These are phyloP conservation scores for Yamagishiella unicocca DNA, from an alignment of 139 green algal species.

Conservation along the genomic window DNA sequence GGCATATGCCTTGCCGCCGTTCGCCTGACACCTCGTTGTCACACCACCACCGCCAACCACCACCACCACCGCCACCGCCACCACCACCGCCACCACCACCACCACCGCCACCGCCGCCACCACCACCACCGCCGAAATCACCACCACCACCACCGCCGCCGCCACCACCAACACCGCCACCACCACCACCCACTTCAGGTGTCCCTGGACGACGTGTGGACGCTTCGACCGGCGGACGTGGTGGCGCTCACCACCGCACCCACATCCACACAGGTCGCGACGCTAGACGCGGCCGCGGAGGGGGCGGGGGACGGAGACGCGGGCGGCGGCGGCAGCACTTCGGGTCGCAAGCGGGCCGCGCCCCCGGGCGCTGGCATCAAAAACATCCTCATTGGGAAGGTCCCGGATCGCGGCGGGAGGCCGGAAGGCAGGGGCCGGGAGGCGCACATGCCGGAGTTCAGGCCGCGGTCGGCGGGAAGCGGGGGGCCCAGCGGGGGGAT, in stretches of 20 bases:
- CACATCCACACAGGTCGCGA: conserved; percentile 26
- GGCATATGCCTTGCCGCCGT: too few relatives aligned
- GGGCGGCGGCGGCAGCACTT: neutral
- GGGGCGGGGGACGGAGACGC: neutral
- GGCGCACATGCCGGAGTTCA: conserved; percentile 46
- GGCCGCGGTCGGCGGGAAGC: conserved; percentile 12
- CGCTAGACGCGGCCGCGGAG: neutral
- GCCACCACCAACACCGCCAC: too few relatives aligned
- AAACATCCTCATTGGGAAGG: conserved; percentile 33
- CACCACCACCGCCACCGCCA: too few relatives aligned
- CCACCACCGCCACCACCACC: too few relatives aligned
- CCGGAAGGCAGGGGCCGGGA: conserved; percentile 28
- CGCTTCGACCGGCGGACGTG: conserved; percentile 26
- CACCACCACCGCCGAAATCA: too few relatives aligned
- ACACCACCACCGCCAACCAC: too few relatives aligned
- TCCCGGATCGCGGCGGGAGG: conserved; percentile 44
- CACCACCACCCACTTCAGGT: conserved; percentile 24
- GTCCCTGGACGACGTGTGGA: conserved; percentile 26
- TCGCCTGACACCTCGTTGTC: too few relatives aligned
- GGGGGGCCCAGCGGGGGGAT: too few relatives aligned
- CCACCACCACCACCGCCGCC: too few relatives aligned
- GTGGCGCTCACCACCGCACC: conserved; percentile 2
- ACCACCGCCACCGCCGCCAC: neutral
- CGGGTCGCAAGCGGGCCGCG: conserved; percentile 26
- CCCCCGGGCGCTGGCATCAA: conserved; percentile 19